phyloP scores from a whole-genome alignment of 352 stramenopile genomes.

The Globisporangium nagaii region DNA sequence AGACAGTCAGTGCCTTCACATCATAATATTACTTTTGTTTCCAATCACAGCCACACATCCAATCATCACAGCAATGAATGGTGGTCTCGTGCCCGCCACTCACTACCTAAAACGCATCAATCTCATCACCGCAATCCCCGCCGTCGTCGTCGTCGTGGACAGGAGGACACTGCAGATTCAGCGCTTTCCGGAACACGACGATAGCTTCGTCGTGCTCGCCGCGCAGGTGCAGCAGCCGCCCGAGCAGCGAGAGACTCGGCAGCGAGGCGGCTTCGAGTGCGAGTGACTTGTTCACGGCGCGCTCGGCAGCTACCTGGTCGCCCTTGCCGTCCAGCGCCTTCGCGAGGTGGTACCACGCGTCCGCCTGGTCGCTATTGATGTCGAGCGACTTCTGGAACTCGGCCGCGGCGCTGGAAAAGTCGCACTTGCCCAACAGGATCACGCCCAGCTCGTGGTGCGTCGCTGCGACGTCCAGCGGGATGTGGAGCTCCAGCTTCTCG shows the following conservation, averaged over 20 bases:
- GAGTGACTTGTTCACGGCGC: constrained; percentile 42
- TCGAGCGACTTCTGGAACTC: constrained; percentile 41
- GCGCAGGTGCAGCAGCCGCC: constrained; percentile 53
- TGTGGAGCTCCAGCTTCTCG: constrained; percentile 14
- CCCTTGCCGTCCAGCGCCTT: constrained; percentile 54
- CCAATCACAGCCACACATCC: background rate
- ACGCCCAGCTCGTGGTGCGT: constrained; percentile 53
- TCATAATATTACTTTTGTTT: background rate
- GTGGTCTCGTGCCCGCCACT: too few species aligned
- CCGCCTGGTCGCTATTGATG: constrained; percentile 28
- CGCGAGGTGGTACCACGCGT: constrained; percentile 49
- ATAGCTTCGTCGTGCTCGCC: constrained; percentile 72
- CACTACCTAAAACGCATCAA: too few species aligned
- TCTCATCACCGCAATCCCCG: too few species aligned
- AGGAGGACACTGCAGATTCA: constrained; percentile 48
- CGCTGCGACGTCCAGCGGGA: constrained; percentile 34
- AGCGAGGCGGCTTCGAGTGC: constrained; percentile 40
- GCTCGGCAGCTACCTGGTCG: constrained; percentile 32
- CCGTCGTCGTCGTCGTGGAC: background rate
- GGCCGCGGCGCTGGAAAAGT: constrained; percentile 27
- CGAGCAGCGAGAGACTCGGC: constrained; percentile 50
- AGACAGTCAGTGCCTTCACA: background rate
- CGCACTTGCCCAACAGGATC: constrained; percentile 34
- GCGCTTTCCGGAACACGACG: constrained; percentile 46
- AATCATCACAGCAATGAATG: too few species aligned